Base-by-base conservation (phyloP, 306 rosid genomes). In the Cyclanthera cordifolia region DNA sequence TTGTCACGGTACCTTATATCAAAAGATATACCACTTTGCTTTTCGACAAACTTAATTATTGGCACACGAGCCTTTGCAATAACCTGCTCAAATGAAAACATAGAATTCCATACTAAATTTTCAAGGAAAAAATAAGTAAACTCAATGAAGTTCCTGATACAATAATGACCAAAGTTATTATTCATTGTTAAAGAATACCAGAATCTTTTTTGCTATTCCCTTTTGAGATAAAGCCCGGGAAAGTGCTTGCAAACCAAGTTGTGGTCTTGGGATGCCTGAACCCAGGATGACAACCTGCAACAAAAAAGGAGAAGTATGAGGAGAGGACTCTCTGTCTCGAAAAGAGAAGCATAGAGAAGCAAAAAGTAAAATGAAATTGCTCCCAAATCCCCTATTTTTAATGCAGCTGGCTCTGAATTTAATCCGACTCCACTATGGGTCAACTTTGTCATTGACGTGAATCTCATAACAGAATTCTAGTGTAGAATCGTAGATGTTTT, bases 1-100 rank as follows among this genome's bases (percentile, higher is more conserved):
- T 52, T 69, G 73, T 64, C 17, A 56, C 49, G 45, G 59, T 67
- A 93, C 99, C 99, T 93, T 76, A 93, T 73, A 78, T 93, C 99
- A 78, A 93, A 93, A 63, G 95, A 76, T 80, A 87, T 57, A 64
- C 87, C 86, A 81, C 96, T 93, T 73, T 14, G 84, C 83, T 81
- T 89, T 72, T 93, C 96, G 5, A 87, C 77, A 78, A 93, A 93
- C 78, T 93, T 93, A 75, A 93, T 82, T 80, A 93, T 90, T 11
- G 99, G 99, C 72, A 93, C 90, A 34, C 96, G 95, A 63, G 99
- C 99, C 85, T 85, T 93, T 73, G 86, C 96, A 75, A 90, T 90
- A 69, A 93, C 96, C 98, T 93, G 80, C 20, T 45, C 70, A 71
- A 74, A 67, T 47, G 37, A 74, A 11, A 47, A 59, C 59, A 72